Conservation (phyloP, 2,329 filamentous ascomycete genomes). For the Diaporthe humulicola region DNA sequence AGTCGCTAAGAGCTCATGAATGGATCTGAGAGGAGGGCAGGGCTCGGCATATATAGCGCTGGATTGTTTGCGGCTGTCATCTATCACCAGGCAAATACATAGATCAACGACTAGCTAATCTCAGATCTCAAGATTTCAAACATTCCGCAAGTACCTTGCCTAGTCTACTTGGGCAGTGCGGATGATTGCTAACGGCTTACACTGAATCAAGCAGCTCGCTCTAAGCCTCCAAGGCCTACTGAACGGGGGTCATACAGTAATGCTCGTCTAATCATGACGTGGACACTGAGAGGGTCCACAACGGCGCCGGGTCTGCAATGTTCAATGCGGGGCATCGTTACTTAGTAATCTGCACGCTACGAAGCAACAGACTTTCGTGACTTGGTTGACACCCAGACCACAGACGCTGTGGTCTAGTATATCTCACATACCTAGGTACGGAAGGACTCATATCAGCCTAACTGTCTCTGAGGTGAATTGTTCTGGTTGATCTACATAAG, state of each 20-base stretch:
- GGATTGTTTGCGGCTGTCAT: not conserved
- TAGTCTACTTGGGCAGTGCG: not conserved
- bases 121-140: not conserved
- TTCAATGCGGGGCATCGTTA: not conserved
- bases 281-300: not conserved
- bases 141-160: not conserved
- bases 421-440: not conserved
- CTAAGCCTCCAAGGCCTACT: not conserved
- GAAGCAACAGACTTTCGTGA: not conserved
- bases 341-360: slow-evolving; percentile 22
- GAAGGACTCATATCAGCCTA: not conserved
- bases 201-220: not conserved
- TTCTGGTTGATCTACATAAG: slow-evolving; percentile 17
- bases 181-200: slow-evolving; percentile 21
- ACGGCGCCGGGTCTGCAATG: not conserved
- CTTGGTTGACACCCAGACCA: not conserved
- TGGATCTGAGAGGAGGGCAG: not conserved
- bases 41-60: not conserved
- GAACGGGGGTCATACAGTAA: slow-evolving; percentile 18
- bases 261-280: slow-evolving; percentile 40
- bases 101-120: not conserved
- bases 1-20: not conserved
- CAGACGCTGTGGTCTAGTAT: not conserved
- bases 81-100: not conserved
- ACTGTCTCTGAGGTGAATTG: not conserved